Base-by-base conservation (phyloP, 2,329 filamentous ascomycete genomes). In the Arthrinium phaeospermum region DNA sequence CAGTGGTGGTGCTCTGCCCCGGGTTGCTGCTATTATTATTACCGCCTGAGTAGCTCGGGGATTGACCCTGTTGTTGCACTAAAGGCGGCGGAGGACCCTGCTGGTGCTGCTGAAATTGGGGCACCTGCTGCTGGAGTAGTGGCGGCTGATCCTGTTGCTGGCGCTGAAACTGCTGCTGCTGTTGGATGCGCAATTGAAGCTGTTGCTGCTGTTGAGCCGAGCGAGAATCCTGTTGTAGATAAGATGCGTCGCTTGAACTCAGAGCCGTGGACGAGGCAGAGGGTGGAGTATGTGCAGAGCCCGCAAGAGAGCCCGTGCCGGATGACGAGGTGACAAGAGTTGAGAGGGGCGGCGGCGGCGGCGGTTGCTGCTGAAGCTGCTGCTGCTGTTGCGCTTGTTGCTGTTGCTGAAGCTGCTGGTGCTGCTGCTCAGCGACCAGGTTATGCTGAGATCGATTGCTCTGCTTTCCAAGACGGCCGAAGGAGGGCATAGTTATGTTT, bases 401-500 rank as follows among this genome's bases (percentile, higher is more conserved):
- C 75, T 76, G 73, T 61, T 73, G 75, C 75, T 73, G 75, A 74
- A 37, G 77, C 71, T 72, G 75, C 71, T 78, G 81, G 74, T 78
- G 81, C 76, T 79, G 82, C 67, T 78, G 81, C 77, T 82, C 80
- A 79, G 87, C 87, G 77, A 83, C 82, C 77, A 89, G 83, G 75
- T 86, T 85, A 79, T 88, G 87, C 82, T 89, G 88, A 80, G 88
- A 88, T 77, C 87, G 86, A 78, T 88, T 88, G 83, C 84, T 86
- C 81, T 71, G 72, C 72, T 70, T 74, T 71, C 71, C 71, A 71
- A 74, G 70, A 51, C 71, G 72, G 68, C 69, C 71, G 69, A 74
- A 69, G 72, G 71, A 71, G 71, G 71, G 72, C 72, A 73, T 73
- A 73, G 70, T 72, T 64, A 68, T 72, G 47, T 73, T 51, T 70